These are phyloP conservation scores for Spizellomyces sp. DNA, from an alignment of 192 early-diverging fungal genomes.

Conservation along the genomic window DNA sequence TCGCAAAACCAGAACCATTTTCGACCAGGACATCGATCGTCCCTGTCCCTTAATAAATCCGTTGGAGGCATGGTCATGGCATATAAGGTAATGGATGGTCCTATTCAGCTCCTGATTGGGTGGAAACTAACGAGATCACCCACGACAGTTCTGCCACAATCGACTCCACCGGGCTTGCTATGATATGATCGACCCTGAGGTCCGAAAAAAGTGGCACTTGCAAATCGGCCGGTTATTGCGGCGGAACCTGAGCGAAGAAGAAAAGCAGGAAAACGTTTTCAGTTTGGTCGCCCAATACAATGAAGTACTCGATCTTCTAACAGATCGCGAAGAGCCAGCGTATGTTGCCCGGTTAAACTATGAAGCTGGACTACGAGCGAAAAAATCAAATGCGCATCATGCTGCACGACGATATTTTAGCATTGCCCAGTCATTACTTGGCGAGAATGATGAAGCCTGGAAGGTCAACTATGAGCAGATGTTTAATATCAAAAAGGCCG, in stretches of 20 bases:
- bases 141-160: slow-evolving; percentile 32
- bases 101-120: neutral
- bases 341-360: slow-evolving; percentile 38
- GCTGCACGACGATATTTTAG: slow-evolving; percentile 24
- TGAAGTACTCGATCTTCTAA: slow-evolving; percentile 14
- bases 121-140: neutral
- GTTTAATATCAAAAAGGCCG: slow-evolving; percentile 31
- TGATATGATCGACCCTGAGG: slow-evolving; percentile 5
- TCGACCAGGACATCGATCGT: slow-evolving; percentile 15
- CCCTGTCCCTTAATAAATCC: slow-evolving; percentile 20
- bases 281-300: slow-evolving; percentile 45
- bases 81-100: slow-evolving; percentile 7
- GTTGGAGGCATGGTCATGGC: slow-evolving; percentile 27
- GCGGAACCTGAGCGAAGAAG: slow-evolving; percentile 19
- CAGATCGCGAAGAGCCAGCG: slow-evolving; percentile 25
- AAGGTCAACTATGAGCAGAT: slow-evolving; percentile 10
- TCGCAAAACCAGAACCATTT: neutral
- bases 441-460: slow-evolving; percentile 12
- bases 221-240: slow-evolving; percentile 38
- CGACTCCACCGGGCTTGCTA: slow-evolving; percentile 29
- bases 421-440: slow-evolving; percentile 24
- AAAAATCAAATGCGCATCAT: slow-evolving; percentile 17
- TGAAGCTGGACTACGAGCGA: slow-evolving; percentile 29
- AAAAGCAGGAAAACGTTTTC: slow-evolving; percentile 22
- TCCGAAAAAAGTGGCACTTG: slow-evolving; percentile 28